Evolutionary conservation across 1,284 basidiomycete genomes (phyloP).

Genomic region (Sporisorium sorghi): DNA sequence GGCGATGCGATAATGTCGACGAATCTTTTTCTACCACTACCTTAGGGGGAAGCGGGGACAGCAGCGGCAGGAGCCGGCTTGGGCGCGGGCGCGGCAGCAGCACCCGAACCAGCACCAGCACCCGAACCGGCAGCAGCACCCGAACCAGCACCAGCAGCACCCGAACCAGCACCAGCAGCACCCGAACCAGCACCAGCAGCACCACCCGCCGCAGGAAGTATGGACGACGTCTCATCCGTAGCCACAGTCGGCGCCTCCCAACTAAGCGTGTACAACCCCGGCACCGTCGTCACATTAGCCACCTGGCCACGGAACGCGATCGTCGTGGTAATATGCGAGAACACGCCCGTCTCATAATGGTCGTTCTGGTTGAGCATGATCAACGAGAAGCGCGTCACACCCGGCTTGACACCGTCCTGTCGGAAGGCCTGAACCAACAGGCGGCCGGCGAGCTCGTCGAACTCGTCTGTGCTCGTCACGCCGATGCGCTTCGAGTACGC

Average conservation of each 20-base stretch:
- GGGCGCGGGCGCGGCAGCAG: too few species aligned
- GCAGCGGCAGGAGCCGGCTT: too few species aligned
- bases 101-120: neutral
- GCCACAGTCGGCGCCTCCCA: conserved; percentile 43
- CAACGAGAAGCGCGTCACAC: conserved; percentile 39
- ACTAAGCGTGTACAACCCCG: conserved; percentile 41
- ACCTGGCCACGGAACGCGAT: conserved; percentile 41
- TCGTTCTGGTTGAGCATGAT: conserved; percentile 57
- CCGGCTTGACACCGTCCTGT: conserved; percentile 36
- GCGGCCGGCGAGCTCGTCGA: conserved; percentile 22
- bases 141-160: neutral
- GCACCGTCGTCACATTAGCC: conserved; percentile 36
- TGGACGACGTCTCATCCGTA: neutral
- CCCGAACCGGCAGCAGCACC: too few species aligned
- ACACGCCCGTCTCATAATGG: conserved; percentile 47
- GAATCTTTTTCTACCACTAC: too few species aligned
- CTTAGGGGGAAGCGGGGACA: too few species aligned
- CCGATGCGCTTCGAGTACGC: conserved; percentile 40
- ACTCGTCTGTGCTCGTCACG: conserved; percentile 45
- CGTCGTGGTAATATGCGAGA: conserved; percentile 22
- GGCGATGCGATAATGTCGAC: too few species aligned
- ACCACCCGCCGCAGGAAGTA: neutral
- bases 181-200: neutral
- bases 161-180: too few species aligned
- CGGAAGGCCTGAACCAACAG: conserved; percentile 47